Percentiles rank a stretch among this genome's conserved stretches.
phyloP scores from a whole-genome alignment of 2,329 filamentous ascomycete species.

The Cladophialophora carrionii region DNA sequence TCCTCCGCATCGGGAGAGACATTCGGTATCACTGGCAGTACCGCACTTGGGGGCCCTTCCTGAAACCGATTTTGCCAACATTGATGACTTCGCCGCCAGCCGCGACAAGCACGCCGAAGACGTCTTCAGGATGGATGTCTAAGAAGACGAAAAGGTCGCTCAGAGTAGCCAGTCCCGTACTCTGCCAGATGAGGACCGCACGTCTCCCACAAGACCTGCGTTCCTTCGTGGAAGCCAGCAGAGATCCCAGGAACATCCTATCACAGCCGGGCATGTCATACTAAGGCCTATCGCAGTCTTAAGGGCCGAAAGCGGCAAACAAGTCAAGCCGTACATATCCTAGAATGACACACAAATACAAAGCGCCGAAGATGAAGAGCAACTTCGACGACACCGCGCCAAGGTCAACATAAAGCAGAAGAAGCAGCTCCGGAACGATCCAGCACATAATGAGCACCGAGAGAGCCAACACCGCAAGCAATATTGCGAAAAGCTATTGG shows the following conservation, averaged over 20 bases:
- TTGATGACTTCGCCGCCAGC: not conserved
- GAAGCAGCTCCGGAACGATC: not conserved
- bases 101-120: not conserved
- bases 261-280: too few species aligned
- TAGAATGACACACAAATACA: not conserved
- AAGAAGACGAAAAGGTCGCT: not conserved
- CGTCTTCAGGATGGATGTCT: not conserved
- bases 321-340: not conserved
- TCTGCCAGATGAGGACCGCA: not conserved
- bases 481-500: not conserved
- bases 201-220: too few species aligned
- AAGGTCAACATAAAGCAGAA: not conserved
- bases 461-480: not conserved
- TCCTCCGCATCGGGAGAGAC: not conserved
- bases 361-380: not conserved
- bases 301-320: not conserved
- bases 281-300: not conserved
- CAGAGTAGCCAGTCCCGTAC: not conserved
- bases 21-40: not conserved
- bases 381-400: not conserved
- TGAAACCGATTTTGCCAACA: not conserved
- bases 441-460: not conserved
- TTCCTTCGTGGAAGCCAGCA: not conserved
- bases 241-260: not conserved
- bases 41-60: not conserved